A percentile compares a stretch with the other conserved stretches of the same genome.
Evolutionary conservation across 495 filamentous ascomycete species (phyloP).

Genomic region (Hyaloscypha finlandica): DNA sequence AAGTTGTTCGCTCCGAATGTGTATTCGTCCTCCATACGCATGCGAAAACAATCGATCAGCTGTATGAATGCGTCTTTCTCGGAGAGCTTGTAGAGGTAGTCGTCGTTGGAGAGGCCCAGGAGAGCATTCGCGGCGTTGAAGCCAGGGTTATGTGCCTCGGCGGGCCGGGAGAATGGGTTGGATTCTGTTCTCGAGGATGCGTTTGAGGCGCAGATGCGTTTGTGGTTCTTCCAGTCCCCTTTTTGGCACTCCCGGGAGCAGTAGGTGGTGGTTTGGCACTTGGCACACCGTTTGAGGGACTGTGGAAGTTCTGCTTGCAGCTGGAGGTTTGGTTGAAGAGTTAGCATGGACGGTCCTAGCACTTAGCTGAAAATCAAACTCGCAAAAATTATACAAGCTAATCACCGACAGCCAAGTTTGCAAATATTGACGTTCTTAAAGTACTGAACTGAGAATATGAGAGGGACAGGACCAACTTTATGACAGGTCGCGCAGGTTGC

Average conservation of each 20-base stretch:
- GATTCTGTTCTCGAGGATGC: not conserved
- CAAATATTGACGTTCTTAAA: not conserved
- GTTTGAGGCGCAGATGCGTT: slow-evolving; percentile 36
- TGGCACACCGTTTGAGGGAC: slow-evolving; percentile 40
- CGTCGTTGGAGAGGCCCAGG: slow-evolving; percentile 20
- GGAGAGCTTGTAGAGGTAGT: slow-evolving; percentile 33
- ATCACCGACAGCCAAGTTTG: not conserved
- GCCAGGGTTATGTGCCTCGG: slow-evolving; percentile 14
- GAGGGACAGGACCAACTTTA: not conserved
- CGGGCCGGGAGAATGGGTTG: not conserved
- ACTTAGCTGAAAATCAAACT: not conserved
- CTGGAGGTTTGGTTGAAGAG: not conserved
- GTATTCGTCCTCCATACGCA: slow-evolving; percentile 42
- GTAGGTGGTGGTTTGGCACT: slow-evolving; percentile 43
- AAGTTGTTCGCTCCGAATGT: slow-evolving; percentile 27
- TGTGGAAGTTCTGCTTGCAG: not conserved
- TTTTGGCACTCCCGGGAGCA: slow-evolving; percentile 51
- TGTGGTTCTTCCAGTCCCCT: slow-evolving; percentile 47
- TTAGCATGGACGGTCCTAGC: not conserved
- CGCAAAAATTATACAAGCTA: not conserved
- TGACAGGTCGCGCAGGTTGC: not conserved
- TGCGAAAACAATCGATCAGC: slow-evolving; percentile 43
- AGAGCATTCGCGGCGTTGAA: slow-evolving; percentile 9
- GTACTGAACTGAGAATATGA: not conserved
- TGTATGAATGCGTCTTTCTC: slow-evolving; percentile 38